Evolutionary conservation across 176 grass and related monocot genomes (phyloP).

Genomic region (Pontederia paniculata): DNA sequence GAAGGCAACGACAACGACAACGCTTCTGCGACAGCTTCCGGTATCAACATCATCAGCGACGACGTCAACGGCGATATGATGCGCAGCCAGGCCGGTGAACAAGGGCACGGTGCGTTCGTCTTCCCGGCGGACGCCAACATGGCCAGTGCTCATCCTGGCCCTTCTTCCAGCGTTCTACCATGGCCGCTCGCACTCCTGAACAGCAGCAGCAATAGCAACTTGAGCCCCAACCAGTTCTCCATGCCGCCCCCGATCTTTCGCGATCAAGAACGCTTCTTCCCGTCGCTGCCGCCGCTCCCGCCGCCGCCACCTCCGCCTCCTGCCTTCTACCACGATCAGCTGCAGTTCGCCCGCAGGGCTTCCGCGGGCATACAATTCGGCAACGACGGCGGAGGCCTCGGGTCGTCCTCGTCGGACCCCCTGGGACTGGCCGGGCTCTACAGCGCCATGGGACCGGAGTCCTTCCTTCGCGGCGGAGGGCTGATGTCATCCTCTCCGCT

Average conservation of each 20-base stretch:
- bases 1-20: conserved; percentile 28
- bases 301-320: conserved; percentile 31
- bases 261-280: conserved; percentile 41
- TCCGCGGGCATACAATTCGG: conserved; percentile 57
- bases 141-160: neutral
- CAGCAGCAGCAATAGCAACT: neutral
- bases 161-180: conserved; percentile 1
- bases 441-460: conserved; percentile 34
- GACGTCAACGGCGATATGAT: neutral
- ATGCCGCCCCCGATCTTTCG: neutral
- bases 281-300: conserved; percentile 36
- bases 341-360: conserved; percentile 37
- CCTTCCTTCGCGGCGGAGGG: conserved; percentile 24
- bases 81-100: neutral
- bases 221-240: neutral
- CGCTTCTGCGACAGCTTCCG: conserved; percentile 11
- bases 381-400: conserved; percentile 37
- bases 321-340: conserved; percentile 66
- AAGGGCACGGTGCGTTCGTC: neutral
- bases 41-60: neutral
- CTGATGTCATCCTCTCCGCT: conserved; percentile 39
- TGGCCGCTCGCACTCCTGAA: neutral
- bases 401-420: conserved; percentile 62
- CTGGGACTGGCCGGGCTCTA: conserved; percentile 72
- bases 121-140: neutral